Evolutionary conservation across 768 basidiomycete genomes (phyloP), one percentile per base, ranked within the genome.

Genomic region (Amylocystis lapponica): DNA sequence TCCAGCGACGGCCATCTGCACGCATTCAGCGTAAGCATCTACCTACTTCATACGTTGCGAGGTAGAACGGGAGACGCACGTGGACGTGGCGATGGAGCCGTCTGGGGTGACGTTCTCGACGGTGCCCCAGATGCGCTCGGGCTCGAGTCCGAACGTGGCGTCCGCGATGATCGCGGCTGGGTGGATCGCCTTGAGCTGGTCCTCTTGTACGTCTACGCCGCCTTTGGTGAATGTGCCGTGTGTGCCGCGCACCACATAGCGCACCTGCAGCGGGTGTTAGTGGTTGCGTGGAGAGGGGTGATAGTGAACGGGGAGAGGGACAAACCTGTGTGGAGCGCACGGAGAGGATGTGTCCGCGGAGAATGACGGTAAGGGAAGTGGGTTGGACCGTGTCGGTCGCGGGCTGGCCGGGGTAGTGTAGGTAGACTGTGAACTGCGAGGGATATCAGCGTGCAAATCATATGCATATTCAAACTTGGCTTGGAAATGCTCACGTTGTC

Each of bases 121-220:
- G 9, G 66, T 70, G 10, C 82, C 86, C 70, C 77, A 79, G 45
- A 82, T 67, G 30, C 68, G 67, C 56, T 79, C 72, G 3, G 81
- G 77, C 59, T 86, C 85, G 44, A 62, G 63, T 11, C 84, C 87
- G 50, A 76, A 83, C 21, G 58, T 58, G 3, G 63, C 46, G 32
- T 67, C 66, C 49, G 74, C 56, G 31, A 78, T 39, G 36, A 57
- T 76, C 10, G 61, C 68, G 11, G 54, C 59, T 19, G 78, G 76
- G 7, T 65, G 60, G 36, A 80, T 75, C 10, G 60, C 68, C 54
- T 79, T 81, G 37, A 90, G 73, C 50, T 86, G 81, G 36, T 79
- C 78, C 63, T 92, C 90, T 57, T 93, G 89, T 3, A 78, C 65
- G 60, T 91, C 89, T n/a, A 87, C 58, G 4, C 88, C 88, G 54